These are phyloP conservation scores for Panicum virgatum DNA, from an alignment of 202 grass and related monocot species.

Conservation along the genomic window DNA sequence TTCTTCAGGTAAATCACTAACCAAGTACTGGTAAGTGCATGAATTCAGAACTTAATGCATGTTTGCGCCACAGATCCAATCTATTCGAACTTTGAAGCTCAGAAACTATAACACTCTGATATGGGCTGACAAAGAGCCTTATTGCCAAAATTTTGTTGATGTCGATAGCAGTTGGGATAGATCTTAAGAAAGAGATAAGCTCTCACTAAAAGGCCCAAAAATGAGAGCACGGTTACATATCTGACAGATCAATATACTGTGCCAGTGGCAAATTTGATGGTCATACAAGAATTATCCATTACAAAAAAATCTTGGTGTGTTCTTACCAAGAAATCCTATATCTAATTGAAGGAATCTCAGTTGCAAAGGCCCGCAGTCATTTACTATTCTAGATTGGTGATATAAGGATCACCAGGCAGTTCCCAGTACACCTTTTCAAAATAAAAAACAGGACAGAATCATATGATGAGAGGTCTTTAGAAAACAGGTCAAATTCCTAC, in stretches of 20 bases:
- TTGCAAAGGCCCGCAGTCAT: slow-evolving; percentile 12
- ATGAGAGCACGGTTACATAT: slow-evolving; percentile 51
- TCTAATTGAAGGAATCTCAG: slow-evolving; percentile 29
- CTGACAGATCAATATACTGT: slow-evolving; percentile 43
- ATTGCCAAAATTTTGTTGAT: slow-evolving; percentile 11
- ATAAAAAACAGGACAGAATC: slow-evolving; percentile 21
- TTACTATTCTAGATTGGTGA: slow-evolving; percentile 30
- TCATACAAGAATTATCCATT: slow-evolving; percentile 50
- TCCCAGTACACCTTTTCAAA: slow-evolving; percentile 23
- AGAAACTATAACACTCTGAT: neutral
- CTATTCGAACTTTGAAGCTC: slow-evolving; percentile 20
- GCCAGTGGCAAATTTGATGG: slow-evolving; percentile 35
- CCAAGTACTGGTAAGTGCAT: neutral
- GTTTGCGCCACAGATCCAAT: slow-evolving; percentile 1
- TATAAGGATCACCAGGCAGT: slow-evolving; percentile 18
- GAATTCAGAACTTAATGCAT: slow-evolving; percentile 5
- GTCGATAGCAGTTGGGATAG: slow-evolving; percentile 11
- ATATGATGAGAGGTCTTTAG: slow-evolving; percentile 19
- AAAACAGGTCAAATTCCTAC: neutral
- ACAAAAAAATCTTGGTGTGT: slow-evolving; percentile 44
- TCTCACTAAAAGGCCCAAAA: slow-evolving; percentile 44
- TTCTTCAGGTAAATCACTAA: slow-evolving; percentile 30
- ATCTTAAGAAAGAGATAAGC: slow-evolving; percentile 25
- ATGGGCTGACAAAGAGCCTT: neutral
- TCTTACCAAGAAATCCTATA: slow-evolving; percentile 50